Percentiles rank a stretch among this genome's conserved stretches.
phyloP scores from a whole-genome alignment of 805 yeast species.

The Ogataea degrootiae region DNA sequence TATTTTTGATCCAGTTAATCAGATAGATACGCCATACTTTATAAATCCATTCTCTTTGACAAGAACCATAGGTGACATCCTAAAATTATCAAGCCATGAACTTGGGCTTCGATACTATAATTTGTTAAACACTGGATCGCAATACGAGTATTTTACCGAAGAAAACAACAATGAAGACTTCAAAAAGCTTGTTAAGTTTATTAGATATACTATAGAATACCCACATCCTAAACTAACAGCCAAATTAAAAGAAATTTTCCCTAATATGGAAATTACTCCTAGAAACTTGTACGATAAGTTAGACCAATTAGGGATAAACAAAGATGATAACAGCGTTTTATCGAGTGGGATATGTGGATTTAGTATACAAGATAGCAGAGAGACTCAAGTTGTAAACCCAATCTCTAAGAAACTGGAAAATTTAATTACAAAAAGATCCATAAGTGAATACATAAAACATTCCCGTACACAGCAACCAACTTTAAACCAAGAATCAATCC shows the following conservation, averaged over 20 bases:
- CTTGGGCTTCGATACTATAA: conserved; percentile 7
- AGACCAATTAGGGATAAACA: conserved; percentile 8
- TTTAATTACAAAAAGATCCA: too few species aligned
- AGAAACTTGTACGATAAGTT: conserved; percentile 13
- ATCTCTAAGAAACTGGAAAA: too few species aligned
- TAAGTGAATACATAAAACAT: neutral
- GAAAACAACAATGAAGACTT: conserved; percentile 14
- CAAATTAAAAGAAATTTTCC: conserved; percentile 13
- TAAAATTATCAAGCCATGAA: too few species aligned
- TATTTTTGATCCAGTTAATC: conserved; percentile 17
- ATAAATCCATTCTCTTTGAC: conserved; percentile 22
- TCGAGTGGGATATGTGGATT: conserved; percentile 23
- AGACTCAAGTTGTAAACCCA: too few species aligned
- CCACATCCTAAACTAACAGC: conserved; percentile 26
- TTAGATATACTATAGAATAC: conserved; percentile 27
- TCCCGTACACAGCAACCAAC: too few species aligned
- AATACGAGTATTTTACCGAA: conserved; percentile 11
- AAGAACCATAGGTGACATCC: neutral
- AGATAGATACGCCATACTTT: conserved; percentile 14
- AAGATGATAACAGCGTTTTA: conserved; percentile 21
- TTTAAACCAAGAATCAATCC: neutral
- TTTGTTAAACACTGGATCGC: conserved; percentile 12
- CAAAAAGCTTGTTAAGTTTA: conserved; percentile 19
- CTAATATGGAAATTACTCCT: conserved; percentile 8
- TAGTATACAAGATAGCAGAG: too few species aligned